phyloP scores from a whole-genome alignment of 2,329 filamentous ascomycete genomes.

The Talaromyces atroroseus region DNA sequence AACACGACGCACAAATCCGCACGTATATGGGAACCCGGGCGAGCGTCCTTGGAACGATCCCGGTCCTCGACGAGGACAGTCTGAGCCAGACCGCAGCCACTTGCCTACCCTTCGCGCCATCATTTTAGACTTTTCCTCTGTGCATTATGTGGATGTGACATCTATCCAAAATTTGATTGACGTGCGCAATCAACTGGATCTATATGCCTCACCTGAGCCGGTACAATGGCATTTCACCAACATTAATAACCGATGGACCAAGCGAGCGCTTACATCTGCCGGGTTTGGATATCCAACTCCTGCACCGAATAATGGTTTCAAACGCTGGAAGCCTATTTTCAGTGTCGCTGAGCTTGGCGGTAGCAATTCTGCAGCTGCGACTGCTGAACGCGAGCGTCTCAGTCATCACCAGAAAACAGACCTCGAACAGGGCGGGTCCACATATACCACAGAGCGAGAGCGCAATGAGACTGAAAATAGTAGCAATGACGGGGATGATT shows the following conservation, averaged over 20 bases:
- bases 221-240: constrained; percentile 97
- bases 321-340: constrained; percentile 91
- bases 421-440: constrained; percentile 29
- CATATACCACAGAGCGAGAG: constrained; percentile 28
- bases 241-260: constrained; percentile 91
- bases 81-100: constrained; percentile 42
- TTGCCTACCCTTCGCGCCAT: constrained; percentile 76
- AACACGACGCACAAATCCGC: constrained; percentile 70
- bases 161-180: constrained; percentile 90
- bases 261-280: constrained; percentile 77
- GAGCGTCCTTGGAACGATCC: constrained; percentile 96
- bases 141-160: constrained; percentile 91
- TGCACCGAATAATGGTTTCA: constrained; percentile 45
- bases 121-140: constrained; percentile 86
- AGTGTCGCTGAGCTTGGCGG: constrained; percentile 83
- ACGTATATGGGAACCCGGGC: constrained; percentile 59
- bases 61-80: constrained; percentile 59
- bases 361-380: constrained; percentile 60
- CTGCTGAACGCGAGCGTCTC: constrained; percentile 60
- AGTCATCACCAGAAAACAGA: constrained; percentile 20
- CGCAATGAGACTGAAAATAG: constrained; percentile 24
- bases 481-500: constrained; percentile 23
- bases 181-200: constrained; percentile 86
- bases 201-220: constrained; percentile 69
- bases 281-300: constrained; percentile 80